Evolutionary conservation across 208 protist genomes (phyloP), one percentile per base, ranked within the genome.

Genomic region (Wallacemonas sp.): DNA sequence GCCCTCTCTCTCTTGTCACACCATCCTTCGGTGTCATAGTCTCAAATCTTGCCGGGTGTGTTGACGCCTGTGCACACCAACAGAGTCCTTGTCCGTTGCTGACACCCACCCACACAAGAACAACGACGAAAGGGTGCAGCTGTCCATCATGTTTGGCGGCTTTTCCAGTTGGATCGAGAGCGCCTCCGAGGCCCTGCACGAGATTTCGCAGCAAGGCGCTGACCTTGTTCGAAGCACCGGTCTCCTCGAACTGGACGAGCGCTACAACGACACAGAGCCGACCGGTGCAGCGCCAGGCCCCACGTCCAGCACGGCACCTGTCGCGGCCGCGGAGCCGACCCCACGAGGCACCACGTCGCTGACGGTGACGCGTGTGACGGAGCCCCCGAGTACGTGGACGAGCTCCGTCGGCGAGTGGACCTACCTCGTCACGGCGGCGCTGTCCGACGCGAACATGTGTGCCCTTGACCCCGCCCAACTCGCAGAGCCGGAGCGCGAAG

Each of bases 91-190:
- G n/a, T n/a, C n/a, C n/a, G n/a, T n/a, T n/a, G n/a, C n/a, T n/a
- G n/a, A n/a, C n/a, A n/a, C n/a, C n/a, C n/a, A n/a, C n/a, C n/a
- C n/a, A n/a, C n/a, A n/a, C n/a, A n/a, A n/a, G n/a, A n/a, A n/a
- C n/a, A n/a, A n/a, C n/a, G n/a, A n/a, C n/a, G n/a, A n/a, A n/a
- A n/a, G n/a, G n/a, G n/a, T n/a, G n/a, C n/a, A n/a, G n/a, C n/a
- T n/a, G n/a, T n/a, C n/a, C n/a, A n/a, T n/a, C 44, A 90, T 86
- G 84, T 87, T 86, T 67, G 68, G 62, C 25, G 52, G 57, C 4
- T 68, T 90, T 1, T 81, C 32, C 18, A 54, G 45, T 7, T 73
- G 77, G 61, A 42, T 81, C 3, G 59, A 77, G 25, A 76, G 72
- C 12, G 80, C 84, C 0, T 50, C 79, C 0, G 79, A 75, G n/a